Evolutionary conservation across 1,284 basidiomycete genomes (phyloP).

Genomic region (Ceratobasidium sp.): DNA sequence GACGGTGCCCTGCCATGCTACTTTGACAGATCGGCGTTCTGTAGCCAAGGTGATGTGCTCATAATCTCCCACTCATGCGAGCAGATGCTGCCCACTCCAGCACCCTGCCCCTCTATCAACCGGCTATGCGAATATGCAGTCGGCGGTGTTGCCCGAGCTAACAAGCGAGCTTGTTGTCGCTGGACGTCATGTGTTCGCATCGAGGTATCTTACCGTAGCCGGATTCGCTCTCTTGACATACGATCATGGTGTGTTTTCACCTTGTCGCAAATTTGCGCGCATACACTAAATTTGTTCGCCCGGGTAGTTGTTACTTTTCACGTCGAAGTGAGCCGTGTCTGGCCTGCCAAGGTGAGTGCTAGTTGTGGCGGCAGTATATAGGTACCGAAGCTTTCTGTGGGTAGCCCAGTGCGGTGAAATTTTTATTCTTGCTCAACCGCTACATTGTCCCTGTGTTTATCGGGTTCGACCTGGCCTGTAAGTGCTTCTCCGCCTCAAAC

Average conservation of each 20-base stretch:
- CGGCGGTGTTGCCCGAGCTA: not conserved
- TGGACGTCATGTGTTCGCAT: conserved; percentile 4
- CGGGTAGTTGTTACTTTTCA: conserved; percentile 35
- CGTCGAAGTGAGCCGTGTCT: conserved; percentile 41
- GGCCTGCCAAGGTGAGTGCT: conserved; percentile 31
- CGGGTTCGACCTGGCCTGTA: conserved; percentile 30
- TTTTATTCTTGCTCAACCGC: conserved; percentile 44
- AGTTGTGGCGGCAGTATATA: not conserved
- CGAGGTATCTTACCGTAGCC: conserved; percentile 27
- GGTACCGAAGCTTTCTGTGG: not conserved
- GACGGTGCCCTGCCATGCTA: not conserved
- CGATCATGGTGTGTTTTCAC: conserved; percentile 42
- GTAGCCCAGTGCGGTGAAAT: conserved; percentile 37
- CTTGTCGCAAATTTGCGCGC: not conserved
- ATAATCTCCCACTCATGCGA: not conserved
- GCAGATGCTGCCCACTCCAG: not conserved
- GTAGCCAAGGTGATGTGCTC: conserved; percentile 28
- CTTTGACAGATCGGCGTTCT: not conserved
- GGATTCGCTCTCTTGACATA: conserved; percentile 42
- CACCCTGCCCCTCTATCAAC: conserved; percentile 5
- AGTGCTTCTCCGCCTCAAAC: not conserved
- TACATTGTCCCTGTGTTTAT: conserved; percentile 41
- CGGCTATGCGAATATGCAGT: conserved; percentile 36
- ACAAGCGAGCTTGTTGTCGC: conserved; percentile 6
- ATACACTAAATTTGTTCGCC: not conserved